Evolutionary conservation across 2,329 filamentous ascomycete species (phyloP).

Genomic region (Ophiostoma tasmaniense): DNA sequence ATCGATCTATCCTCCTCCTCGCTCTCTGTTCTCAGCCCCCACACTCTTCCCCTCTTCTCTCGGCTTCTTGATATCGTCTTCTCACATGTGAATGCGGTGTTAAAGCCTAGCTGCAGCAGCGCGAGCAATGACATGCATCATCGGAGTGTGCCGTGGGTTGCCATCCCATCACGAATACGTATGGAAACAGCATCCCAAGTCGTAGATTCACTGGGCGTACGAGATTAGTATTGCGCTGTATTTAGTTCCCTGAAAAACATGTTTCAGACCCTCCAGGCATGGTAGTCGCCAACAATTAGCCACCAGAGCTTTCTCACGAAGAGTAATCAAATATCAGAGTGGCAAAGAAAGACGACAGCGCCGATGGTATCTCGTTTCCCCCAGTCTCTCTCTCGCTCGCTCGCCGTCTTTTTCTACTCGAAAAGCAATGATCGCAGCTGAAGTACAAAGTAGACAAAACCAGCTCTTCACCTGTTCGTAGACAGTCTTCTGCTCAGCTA

Average conservation of each 20-base stretch:
- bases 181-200: background rate
- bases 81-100: background rate
- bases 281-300: background rate
- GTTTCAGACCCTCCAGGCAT: background rate
- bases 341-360: background rate
- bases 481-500: background rate
- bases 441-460: background rate
- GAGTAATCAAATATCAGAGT: background rate
- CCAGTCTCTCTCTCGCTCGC: background rate
- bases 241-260: background rate
- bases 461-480: background rate
- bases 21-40: background rate
- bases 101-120: background rate
- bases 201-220: too few relatives aligned
- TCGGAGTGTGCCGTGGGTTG: background rate
- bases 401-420: background rate
- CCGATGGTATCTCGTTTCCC: background rate
- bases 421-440: background rate
- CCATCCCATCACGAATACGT: background rate
- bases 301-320: background rate
- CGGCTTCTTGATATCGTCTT: background rate
- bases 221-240: background rate
- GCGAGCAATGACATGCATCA: background rate
- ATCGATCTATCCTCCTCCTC: background rate
- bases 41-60: conserved; percentile 4